Percentiles rank a stretch among this genome's conserved stretches.
phyloP scores from a whole-genome alignment of 148 eudicot genomes.

The Rhododendron williamsianum region DNA sequence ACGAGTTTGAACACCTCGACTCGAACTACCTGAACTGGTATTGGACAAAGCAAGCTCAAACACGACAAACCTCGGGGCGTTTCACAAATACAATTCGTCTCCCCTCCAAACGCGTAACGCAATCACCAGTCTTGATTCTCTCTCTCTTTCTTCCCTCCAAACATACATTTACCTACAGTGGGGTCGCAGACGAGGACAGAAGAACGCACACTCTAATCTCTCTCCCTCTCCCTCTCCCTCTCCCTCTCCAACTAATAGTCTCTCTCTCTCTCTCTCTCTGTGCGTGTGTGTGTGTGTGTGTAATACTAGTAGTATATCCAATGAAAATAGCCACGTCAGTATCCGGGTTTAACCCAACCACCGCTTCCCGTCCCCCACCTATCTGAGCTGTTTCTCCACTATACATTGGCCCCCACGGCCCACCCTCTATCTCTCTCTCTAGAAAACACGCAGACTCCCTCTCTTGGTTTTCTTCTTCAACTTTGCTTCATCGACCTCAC shows the following conservation, averaged over 20 bases:
- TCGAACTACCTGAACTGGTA: too few species aligned
- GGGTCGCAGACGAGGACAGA: neutral
- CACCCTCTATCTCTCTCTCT: neutral
- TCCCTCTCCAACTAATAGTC: too few species aligned
- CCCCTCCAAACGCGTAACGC: neutral
- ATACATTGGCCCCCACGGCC: neutral
- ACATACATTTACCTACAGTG: neutral
- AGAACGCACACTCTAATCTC: neutral
- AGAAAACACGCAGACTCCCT: slow-evolving; percentile 4
- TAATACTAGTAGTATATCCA: neutral
- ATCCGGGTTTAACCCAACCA: neutral
- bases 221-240: neutral
- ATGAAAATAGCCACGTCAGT: neutral
- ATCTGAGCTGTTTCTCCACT: neutral
- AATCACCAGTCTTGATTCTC: neutral
- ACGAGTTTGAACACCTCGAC: too few species aligned
- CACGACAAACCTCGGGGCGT: too few species aligned
- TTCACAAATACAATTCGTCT: too few species aligned
- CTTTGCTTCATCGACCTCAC: neutral
- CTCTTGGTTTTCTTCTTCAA: slow-evolving; percentile 1
- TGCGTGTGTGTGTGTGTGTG: neutral
- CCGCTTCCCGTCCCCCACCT: neutral
- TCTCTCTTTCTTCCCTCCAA: neutral
- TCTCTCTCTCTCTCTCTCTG: neutral
- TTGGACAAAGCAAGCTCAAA: too few species aligned